These are phyloP conservation scores for Sporothrix euskadiensis DNA, from an alignment of 2,329 filamentous ascomycete species.

Conservation along the genomic window DNA sequence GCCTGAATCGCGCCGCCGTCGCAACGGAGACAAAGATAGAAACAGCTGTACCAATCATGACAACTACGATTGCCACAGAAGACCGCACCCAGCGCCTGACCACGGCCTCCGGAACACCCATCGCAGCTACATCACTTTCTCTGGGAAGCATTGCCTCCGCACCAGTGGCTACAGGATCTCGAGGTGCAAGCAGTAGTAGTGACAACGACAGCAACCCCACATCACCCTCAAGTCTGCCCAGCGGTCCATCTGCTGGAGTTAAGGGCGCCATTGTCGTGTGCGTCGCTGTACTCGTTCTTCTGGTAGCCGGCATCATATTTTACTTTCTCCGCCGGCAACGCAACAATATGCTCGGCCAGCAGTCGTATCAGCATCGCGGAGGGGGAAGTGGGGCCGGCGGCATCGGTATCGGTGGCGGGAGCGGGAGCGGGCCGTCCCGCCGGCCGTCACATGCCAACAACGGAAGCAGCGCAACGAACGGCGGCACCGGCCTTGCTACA, in stretches of 20 bases:
- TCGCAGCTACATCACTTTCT: background rate
- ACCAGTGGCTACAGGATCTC: background rate
- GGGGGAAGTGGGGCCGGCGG: background rate
- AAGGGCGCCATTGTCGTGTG: slow-evolving; percentile 51
- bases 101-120: background rate
- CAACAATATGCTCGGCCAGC: background rate
- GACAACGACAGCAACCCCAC: background rate
- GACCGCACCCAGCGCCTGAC: background rate
- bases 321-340: slow-evolving; percentile 41
- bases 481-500: slow-evolving; percentile 32
- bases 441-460: background rate
- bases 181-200: background rate
- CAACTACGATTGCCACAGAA: background rate
- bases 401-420: background rate
- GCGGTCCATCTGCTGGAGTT: slow-evolving; percentile 39
- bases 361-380: slow-evolving; percentile 20
- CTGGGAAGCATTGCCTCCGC: background rate
- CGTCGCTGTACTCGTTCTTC: slow-evolving; percentile 43
- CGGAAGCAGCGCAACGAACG: background rate
- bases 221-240: slow-evolving; percentile 3
- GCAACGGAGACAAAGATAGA: background rate
- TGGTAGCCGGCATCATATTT: slow-evolving; percentile 42
- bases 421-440: background rate
- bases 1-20: background rate
- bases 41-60: background rate